Percentiles rank a stretch among this genome's conserved stretches.
phyloP scores from a whole-genome alignment of 202 grass and related monocot genomes.

The Zizania palustris region DNA sequence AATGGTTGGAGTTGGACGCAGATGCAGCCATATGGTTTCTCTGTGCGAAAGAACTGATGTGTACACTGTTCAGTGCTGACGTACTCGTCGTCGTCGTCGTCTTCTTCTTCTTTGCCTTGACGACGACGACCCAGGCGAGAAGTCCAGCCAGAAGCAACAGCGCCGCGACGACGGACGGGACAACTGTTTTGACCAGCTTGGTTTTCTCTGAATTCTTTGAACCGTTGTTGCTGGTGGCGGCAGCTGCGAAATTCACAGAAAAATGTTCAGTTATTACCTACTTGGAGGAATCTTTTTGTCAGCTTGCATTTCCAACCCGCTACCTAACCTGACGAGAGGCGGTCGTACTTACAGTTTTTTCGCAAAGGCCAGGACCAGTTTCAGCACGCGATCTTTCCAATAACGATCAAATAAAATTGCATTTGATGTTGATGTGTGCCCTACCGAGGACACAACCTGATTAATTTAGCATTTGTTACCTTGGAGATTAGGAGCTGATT shows the following conservation, averaged over 20 bases:
- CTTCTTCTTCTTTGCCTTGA: neutral
- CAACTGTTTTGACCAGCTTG: slow-evolving; percentile 15
- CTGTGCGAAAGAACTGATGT: neutral
- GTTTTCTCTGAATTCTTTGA: neutral
- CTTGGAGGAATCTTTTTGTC: neutral
- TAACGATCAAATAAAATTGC: neutral
- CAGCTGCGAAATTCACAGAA: slow-evolving; percentile 21
- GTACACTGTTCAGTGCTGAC: neutral
- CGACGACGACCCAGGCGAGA: neutral
- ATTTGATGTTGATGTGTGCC: slow-evolving; percentile 4
- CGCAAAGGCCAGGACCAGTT: neutral
- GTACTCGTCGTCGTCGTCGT: neutral
- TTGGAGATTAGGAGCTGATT: slow-evolving; percentile 3
- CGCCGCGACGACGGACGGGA: slow-evolving; percentile 13
- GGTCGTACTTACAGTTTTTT: neutral
- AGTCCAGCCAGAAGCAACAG: neutral
- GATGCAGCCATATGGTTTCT: slow-evolving; percentile 34
- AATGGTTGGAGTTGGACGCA: too few relatives aligned
- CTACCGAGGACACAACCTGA: too few relatives aligned
- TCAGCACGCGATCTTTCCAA: neutral
- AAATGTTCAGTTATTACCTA: neutral
- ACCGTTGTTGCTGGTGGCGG: neutral
- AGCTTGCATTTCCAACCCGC: neutral
- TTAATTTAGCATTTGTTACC: neutral
- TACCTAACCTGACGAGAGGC: slow-evolving; percentile 5